A percentile compares a stretch with the other conserved stretches of the same genome.
Conservation (phyloP, 2,329 filamentous ascomycete genomes). For the Aspergillus sp. region DNA sequence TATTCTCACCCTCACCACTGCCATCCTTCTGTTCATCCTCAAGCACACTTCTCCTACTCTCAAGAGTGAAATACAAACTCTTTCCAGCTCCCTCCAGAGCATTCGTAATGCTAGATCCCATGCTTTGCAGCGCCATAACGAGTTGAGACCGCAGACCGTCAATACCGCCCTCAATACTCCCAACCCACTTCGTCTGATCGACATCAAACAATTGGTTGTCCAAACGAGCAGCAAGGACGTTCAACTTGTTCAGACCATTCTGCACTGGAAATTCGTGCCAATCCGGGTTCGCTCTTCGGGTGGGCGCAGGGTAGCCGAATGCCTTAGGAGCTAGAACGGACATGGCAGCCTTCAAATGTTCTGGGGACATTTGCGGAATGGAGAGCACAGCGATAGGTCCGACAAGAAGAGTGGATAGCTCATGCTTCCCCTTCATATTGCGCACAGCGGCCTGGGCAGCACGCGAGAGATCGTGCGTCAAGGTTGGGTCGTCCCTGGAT, state of each 20-base stretch:
- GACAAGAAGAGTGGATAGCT: slow-evolving; percentile 72
- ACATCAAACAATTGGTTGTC: slow-evolving; percentile 83
- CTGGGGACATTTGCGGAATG: slow-evolving; percentile 79
- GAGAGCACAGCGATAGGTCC: slow-evolving; percentile 79
- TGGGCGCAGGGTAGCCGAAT: slow-evolving; percentile 74
- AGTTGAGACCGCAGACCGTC: slow-evolving; percentile 79
- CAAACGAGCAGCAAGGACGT: slow-evolving; percentile 81
- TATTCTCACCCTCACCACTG: slow-evolving; percentile 28
- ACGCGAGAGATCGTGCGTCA: slow-evolving; percentile 61
- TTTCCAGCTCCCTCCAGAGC: slow-evolving; percentile 78
- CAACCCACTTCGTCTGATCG: slow-evolving; percentile 68
- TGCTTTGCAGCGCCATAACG: slow-evolving; percentile 74
- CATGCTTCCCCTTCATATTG: slow-evolving; percentile 54
- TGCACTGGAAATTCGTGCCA: slow-evolving; percentile 81
- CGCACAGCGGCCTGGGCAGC: slow-evolving; percentile 53
- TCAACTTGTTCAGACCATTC: slow-evolving; percentile 78
- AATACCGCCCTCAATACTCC: slow-evolving; percentile 77
- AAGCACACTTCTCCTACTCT: slow-evolving; percentile 76
- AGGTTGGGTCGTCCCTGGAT: slow-evolving; percentile 38
- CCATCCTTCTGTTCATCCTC: slow-evolving; percentile 64
- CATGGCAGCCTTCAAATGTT: slow-evolving; percentile 78
- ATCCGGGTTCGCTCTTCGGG: slow-evolving; percentile 70
- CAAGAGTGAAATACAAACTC: slow-evolving; percentile 84
- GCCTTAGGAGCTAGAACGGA: slow-evolving; percentile 72
- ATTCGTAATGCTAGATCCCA: slow-evolving; percentile 73